Evolutionary conservation across 225 moss, liverwort and hornwort genomes (phyloP).

Genomic region (Pseudoscleropodium purum): DNA sequence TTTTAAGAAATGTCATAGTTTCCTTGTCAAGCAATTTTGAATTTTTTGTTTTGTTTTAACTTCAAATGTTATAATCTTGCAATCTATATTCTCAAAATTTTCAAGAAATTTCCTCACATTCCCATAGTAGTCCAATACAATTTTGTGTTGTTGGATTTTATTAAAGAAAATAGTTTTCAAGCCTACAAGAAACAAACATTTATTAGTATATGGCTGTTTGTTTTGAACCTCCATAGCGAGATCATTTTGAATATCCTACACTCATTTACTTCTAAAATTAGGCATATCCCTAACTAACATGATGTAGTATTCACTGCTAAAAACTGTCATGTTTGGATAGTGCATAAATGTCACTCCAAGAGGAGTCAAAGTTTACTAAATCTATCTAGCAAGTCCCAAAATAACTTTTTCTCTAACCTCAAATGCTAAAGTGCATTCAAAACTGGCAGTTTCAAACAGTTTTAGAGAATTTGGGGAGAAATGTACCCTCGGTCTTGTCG

Average conservation of each 20-base stretch:
- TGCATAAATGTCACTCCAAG: background rate
- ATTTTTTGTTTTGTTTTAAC: background rate
- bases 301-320: background rate
- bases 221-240: background rate
- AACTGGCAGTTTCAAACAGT: background rate
- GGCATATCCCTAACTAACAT: background rate
- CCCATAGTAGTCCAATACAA: background rate
- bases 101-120: background rate
- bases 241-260: background rate
- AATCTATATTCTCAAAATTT: background rate
- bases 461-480: background rate
- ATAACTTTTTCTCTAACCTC: accelerated
- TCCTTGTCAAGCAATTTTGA: background rate
- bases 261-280: background rate
- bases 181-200: background rate
- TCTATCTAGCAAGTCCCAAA: accelerated
- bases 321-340: background rate
- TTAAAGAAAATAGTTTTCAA: background rate
- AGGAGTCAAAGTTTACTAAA: background rate
- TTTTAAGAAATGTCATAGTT: background rate
- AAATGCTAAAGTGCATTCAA: background rate
- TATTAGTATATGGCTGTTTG: background rate
- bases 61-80: background rate
- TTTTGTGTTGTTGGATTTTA: background rate
- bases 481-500: background rate